Percentiles rank a stretch among this genome's conserved stretches.
Conservation (phyloP, 495 filamentous ascomycete genomes). For the Penicillium paxilli region DNA sequence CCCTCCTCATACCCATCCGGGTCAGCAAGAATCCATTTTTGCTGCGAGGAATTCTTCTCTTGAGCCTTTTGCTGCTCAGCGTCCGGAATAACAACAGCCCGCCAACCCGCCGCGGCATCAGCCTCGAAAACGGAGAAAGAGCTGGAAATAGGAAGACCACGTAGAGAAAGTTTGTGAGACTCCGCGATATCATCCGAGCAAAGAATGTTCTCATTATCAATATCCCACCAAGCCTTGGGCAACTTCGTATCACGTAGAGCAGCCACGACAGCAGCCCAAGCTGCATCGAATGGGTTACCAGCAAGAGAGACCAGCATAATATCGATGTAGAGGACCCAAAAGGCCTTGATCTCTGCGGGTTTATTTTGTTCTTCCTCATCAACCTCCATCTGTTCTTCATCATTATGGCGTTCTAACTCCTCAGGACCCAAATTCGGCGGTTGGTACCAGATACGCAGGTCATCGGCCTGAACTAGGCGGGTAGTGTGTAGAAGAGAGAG, state of each 20-base stretch:
- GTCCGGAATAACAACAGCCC: slow-evolving; percentile 38
- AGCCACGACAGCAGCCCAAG: slow-evolving; percentile 80
- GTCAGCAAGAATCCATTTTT: slow-evolving; percentile 79
- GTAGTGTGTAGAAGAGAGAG: slow-evolving; percentile 71
- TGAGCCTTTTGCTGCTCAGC: slow-evolving; percentile 44
- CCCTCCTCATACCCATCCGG: slow-evolving; percentile 89
- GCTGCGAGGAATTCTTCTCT: slow-evolving; percentile 38
- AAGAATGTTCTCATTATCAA: slow-evolving; percentile 72
- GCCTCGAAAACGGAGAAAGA: slow-evolving; percentile 73
- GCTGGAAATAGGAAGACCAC: slow-evolving; percentile 65
- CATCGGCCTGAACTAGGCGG: slow-evolving; percentile 57
- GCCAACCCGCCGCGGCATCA: slow-evolving; percentile 51
- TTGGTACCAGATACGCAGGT: slow-evolving; percentile 69
- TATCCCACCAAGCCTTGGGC: slow-evolving; percentile 84
- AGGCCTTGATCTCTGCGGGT: slow-evolving; percentile 67
- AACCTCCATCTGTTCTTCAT: slow-evolving; percentile 47
- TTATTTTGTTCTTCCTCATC: slow-evolving; percentile 21
- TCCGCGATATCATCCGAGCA: slow-evolving; percentile 61
- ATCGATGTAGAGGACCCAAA: slow-evolving; percentile 94
- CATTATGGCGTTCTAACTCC: slow-evolving; percentile 36
- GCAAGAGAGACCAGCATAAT: slow-evolving; percentile 86
- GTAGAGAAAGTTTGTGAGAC: slow-evolving; percentile 52
- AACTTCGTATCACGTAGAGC: slow-evolving; percentile 78
- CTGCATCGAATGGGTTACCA: slow-evolving; percentile 86
- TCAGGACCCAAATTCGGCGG: slow-evolving; percentile 43